Conservation (phyloP, 2,329 filamentous ascomycete species). For the Venturia oleaginea region DNA sequence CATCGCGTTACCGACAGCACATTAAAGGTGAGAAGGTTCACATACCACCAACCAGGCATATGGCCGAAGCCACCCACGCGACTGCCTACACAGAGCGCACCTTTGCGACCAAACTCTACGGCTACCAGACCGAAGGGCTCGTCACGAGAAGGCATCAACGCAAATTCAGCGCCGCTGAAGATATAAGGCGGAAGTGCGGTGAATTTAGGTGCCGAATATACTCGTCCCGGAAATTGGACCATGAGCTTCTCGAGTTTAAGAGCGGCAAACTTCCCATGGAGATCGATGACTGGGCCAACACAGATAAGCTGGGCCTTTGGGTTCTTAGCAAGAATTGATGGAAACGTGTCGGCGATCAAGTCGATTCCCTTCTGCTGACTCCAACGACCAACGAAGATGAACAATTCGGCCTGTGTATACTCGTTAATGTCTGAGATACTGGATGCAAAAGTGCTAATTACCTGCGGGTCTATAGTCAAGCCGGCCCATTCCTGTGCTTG, state of each 20-base stretch:
- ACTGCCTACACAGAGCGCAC: constrained; percentile 56
- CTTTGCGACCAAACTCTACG: constrained; percentile 60
- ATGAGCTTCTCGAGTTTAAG: constrained; percentile 56
- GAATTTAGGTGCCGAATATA: constrained; percentile 59
- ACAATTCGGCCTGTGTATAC: constrained; percentile 44
- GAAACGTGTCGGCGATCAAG: constrained; percentile 59
- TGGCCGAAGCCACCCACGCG: constrained; percentile 54
- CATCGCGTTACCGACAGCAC: neutral
- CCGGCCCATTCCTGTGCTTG: constrained; percentile 62
- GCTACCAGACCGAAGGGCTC: constrained; percentile 62
- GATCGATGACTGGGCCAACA: constrained; percentile 56
- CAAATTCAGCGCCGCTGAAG: constrained; percentile 60
- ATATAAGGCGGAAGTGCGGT: constrained; percentile 56
- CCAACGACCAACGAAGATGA: constrained; percentile 62
- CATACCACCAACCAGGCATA: constrained; percentile 46
- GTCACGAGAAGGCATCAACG: constrained; percentile 58
- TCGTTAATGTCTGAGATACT: neutral
- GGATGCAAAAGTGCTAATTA: neutral
- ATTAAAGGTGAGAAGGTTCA: neutral
- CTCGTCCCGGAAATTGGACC: constrained; percentile 54
- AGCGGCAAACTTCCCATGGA: constrained; percentile 59
- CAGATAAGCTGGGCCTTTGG: constrained; percentile 53
- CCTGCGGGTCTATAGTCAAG: constrained; percentile 47
- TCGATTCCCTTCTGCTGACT: constrained; percentile 62
- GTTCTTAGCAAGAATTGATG: constrained; percentile 51